Conservation (phyloP, 2,329 filamentous ascomycete genomes). For the Thielaviopsis euricoi region DNA sequence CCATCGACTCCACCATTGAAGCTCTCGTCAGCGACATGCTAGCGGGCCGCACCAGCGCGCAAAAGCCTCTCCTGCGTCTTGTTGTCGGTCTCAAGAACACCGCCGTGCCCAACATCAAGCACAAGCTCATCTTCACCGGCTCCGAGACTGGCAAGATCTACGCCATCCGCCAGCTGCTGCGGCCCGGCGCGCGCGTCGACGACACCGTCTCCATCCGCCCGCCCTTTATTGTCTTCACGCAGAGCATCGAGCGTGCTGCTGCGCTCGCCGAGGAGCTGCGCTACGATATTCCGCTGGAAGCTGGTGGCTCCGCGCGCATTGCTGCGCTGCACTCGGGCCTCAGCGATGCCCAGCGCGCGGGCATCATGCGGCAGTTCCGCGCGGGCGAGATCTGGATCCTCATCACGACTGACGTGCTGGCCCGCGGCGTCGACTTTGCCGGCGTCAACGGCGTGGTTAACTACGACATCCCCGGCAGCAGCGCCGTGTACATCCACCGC, state of each 20-base stretch:
- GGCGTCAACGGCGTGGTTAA: conserved; percentile 94
- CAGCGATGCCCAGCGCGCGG: conserved; percentile 55
- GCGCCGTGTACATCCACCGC: conserved; percentile 81
- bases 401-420: conserved; percentile 86
- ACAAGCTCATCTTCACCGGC: conserved; percentile 79
- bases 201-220: conserved; percentile 50
- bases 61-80: conserved; percentile 53
- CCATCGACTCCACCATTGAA: conserved; percentile 90
- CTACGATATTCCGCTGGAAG: conserved; percentile 84
- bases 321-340: conserved; percentile 83
- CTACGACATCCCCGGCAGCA: conserved; percentile 88
- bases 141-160: conserved; percentile 89
- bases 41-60: conserved; percentile 25
- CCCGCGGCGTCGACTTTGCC: conserved; percentile 84
- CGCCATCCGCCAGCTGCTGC: conserved; percentile 74
- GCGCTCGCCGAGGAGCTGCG: conserved; percentile 79
- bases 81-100: conserved; percentile 96
- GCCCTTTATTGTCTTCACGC: conserved; percentile 88
- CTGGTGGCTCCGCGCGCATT: conserved; percentile 68
- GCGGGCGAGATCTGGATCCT: conserved; percentile 90
- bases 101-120: conserved; percentile 78
- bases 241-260: conserved; percentile 80
- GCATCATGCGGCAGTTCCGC: conserved; percentile 79
- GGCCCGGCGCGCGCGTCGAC: conserved; percentile 39
- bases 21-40: conserved; percentile 56